phyloP scores from a whole-genome alignment of 2,329 filamentous ascomycete genomes.

The Cylindrodendrum hubeiense region DNA sequence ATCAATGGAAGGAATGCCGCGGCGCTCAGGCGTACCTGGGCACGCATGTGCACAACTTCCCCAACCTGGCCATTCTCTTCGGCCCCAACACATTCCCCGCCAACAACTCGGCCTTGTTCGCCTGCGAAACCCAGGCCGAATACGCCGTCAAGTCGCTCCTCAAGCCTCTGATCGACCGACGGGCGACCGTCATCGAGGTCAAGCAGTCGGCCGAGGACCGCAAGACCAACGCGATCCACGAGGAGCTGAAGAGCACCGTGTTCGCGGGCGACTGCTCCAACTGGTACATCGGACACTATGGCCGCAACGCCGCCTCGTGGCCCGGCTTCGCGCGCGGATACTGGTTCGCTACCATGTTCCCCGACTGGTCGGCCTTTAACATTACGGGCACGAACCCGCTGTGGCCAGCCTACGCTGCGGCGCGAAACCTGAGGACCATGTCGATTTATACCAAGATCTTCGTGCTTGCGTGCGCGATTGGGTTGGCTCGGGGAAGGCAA shows the following conservation, averaged over 20 bases:
- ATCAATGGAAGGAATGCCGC: conserved; percentile 43
- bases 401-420: conserved; percentile 10
- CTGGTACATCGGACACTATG: conserved; percentile 36
- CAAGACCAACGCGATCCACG: conserved; percentile 31
- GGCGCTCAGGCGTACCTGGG: conserved; percentile 48
- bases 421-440: background rate
- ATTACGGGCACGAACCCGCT: conserved; percentile 8
- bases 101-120: conserved; percentile 44
- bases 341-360: conserved; percentile 47
- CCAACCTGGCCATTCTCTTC: conserved; percentile 48
- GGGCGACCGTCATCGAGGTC: conserved; percentile 28
- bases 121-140: conserved; percentile 42
- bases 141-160: conserved; percentile 47
- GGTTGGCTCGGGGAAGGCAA: conserved; percentile 7
- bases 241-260: conserved; percentile 28
- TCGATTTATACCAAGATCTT: conserved; percentile 15
- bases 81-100: conserved; percentile 41
- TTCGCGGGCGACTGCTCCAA: conserved; percentile 36
- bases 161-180: conserved; percentile 45
- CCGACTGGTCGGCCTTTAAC: conserved; percentile 26
- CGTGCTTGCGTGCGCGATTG: background rate
- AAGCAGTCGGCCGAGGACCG: conserved; percentile 31
- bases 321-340: conserved; percentile 47
- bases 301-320: conserved; percentile 49
- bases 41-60: conserved; percentile 47